Evolutionary conservation across 495 filamentous ascomycete species (phyloP).

Genomic region (Beverwykella pulmonaria): DNA sequence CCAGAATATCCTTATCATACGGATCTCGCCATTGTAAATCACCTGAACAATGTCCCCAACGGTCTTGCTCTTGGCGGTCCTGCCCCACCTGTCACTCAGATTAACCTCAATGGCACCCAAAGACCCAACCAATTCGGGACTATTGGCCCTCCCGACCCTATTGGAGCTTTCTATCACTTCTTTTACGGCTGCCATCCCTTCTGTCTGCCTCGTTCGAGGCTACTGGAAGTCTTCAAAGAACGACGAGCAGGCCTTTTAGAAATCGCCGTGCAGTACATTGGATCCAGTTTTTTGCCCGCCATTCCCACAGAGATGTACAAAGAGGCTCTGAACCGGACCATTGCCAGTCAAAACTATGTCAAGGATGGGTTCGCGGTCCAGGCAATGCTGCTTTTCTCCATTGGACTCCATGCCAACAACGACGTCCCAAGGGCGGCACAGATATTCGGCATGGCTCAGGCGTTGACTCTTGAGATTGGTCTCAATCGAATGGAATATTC

Average conservation of each 20-base stretch:
- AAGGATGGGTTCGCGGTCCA: conserved; percentile 73
- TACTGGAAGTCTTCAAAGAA: conserved; percentile 42
- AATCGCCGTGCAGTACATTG: conserved; percentile 71
- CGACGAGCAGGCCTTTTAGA: conserved; percentile 50
- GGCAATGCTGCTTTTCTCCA: conserved; percentile 72
- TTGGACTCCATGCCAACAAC: conserved; percentile 75
- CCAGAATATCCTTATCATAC: conserved; percentile 24
- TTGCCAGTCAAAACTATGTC: conserved; percentile 49
- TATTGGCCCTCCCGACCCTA: conserved; percentile 7
- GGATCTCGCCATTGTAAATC: conserved; percentile 14
- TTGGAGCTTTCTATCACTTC: conserved; percentile 33
- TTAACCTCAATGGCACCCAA: conserved; percentile 31
- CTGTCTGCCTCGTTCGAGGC: conserved; percentile 53
- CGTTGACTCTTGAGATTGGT: conserved; percentile 72
- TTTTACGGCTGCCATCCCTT: conserved; percentile 75
- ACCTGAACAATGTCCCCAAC: conserved; percentile 12
- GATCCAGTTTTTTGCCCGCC: conserved; percentile 62
- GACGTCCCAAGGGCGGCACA: conserved; percentile 67
- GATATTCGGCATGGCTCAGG: conserved; percentile 67
- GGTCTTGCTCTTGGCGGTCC: conserved; percentile 1
- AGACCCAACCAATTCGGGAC: conserved; percentile 11
- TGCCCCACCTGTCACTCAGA: conserved; percentile 9
- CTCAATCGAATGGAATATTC: conserved; percentile 66
- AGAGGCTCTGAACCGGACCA: conserved; percentile 58
- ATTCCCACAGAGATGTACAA: conserved; percentile 54